A percentile compares a stretch with the other conserved stretches of the same genome.
Conservation (phyloP, 2,329 filamentous ascomycete genomes). For the Beauveria rudraprayagi region DNA sequence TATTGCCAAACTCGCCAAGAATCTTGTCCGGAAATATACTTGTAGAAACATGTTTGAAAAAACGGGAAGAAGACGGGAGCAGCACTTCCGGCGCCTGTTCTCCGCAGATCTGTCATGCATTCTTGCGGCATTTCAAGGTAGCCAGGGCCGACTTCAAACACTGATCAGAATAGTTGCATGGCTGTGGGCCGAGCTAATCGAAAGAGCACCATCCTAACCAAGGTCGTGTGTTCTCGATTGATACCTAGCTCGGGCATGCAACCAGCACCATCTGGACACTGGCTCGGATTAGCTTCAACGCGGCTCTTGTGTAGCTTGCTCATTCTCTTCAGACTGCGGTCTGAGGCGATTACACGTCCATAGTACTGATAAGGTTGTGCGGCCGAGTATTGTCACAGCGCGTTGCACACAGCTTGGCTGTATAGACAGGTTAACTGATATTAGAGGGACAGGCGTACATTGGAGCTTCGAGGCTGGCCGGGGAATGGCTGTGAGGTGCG, state of each 20-base stretch:
- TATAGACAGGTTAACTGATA: neutral
- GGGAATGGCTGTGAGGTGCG: neutral
- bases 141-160: neutral
- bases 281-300: neutral
- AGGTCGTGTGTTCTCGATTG: neutral
- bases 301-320: neutral
- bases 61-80: neutral
- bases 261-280: neutral
- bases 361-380: neutral
- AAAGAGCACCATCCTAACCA: neutral
- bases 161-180: neutral
- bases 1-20: neutral
- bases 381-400: neutral
- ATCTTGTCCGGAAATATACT: neutral
- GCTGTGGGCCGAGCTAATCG: neutral
- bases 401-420: neutral
- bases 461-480: neutral
- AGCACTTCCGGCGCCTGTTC: neutral
- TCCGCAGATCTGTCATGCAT: neutral
- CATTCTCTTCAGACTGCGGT: neutral
- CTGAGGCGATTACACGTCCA: neutral
- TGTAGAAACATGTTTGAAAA: neutral
- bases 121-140: neutral
- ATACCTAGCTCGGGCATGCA: neutral
- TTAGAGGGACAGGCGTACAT: neutral